Evolutionary conservation across 306 rosid genomes (phyloP).

Genomic region (Gillenia trifoliata): DNA sequence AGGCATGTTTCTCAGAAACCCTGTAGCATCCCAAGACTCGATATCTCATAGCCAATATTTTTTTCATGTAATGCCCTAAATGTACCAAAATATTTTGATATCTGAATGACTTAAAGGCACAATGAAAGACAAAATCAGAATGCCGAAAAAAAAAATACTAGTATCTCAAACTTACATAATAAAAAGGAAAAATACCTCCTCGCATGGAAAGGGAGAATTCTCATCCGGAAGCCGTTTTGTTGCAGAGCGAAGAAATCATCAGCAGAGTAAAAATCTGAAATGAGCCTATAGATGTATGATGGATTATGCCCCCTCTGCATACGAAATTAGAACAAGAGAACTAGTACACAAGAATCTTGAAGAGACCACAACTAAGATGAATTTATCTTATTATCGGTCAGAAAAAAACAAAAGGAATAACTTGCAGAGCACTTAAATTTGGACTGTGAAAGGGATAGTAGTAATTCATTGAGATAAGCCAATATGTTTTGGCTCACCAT

Average conservation of each 20-base stretch:
- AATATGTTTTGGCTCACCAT: no score
- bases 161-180: background rate
- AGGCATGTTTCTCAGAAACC: no score
- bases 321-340: background rate
- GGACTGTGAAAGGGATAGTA: no score
- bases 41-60: background rate
- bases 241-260: constrained; percentile 6
- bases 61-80: background rate
- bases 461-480: no score
- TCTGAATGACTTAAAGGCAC: background rate
- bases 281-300: constrained; percentile 8
- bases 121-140: background rate
- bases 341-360: no score
- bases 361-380: no score
- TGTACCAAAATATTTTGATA: background rate
- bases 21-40: background rate
- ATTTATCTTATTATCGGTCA: no score
- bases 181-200: background rate
- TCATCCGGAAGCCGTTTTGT: background rate
- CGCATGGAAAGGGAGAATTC: background rate
- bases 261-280: constrained; percentile 10
- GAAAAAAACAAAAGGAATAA: no score
- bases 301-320: constrained; percentile 7
- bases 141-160: background rate
- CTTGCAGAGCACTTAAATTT: no score